Evolutionary conservation across 164 flowering plant genomes (phyloP), one percentile per base, ranked within the genome.

Genomic region (Nymphaea thermarum): DNA sequence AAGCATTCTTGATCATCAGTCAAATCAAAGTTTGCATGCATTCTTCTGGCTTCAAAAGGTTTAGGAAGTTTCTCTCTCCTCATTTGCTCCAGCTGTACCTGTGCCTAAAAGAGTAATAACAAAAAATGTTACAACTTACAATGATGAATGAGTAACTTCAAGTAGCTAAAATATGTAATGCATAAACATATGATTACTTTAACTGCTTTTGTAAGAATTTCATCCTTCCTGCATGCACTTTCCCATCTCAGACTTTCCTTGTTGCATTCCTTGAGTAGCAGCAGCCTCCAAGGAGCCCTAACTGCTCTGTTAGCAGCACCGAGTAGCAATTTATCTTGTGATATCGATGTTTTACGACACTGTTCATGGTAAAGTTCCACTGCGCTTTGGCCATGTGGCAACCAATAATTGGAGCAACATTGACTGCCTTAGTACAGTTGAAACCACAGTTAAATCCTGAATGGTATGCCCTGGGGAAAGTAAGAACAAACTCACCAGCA

Each of bases 341-440:
- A 89, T 1, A 89, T 12, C 7, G 96, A 87, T 67, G 92, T 86
- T 78, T 86, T 89, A 42, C 86, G 86, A 57, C 71, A 65, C 70
- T 89, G 92, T 71, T 78, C 72, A 70, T 90, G 83, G 68, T 89
- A 87, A 15, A 85, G 85, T 77, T 89, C 91, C 57, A 87, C 91
- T 63, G 90, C 95, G 74, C 72, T 72, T 70, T 89, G 95, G 43
- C 95, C 95, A 80, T 87, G 88, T 6, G 73, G 79, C 59, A 89
- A 76, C 95, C 95, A 89, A 77, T 89, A 76, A 87, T 76, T 42
- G 95, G 95, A 6, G 92, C 95, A 59, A 89, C 88, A 80, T 89
- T 89, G 44, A 89, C 95, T 18, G 95, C 95, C 80, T 89, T 92
- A 1, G 95, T 92, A 77, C 91, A 89, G 76, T 89, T 89, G 73